phyloP scores from a whole-genome alignment of 345 rosid genomes.

The Gynandropsis gynandra region DNA sequence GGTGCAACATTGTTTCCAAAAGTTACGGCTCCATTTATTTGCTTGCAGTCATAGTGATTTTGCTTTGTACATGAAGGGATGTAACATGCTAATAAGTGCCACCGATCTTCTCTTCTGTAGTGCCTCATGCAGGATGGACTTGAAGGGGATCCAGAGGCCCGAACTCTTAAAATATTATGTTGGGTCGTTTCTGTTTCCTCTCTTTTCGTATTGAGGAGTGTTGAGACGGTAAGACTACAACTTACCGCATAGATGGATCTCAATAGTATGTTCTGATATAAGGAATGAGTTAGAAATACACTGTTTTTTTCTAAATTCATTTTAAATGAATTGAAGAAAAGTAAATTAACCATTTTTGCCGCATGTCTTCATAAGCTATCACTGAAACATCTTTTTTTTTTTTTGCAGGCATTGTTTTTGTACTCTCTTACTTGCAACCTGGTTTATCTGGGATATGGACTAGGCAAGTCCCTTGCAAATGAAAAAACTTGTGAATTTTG shows the following conservation, averaged over 20 bases:
- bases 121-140: slow-evolving; percentile 53
- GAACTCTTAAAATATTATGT: slow-evolving; percentile 49
- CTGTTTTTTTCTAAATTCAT: too few relatives aligned
- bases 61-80: background rate
- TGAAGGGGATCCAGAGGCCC: slow-evolving; percentile 52
- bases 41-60: background rate
- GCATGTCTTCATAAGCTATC: too few relatives aligned
- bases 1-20: background rate
- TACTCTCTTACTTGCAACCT: slow-evolving; percentile 49
- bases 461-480: slow-evolving; percentile 25
- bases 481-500: background rate
- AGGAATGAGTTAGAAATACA: background rate
- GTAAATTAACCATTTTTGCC: too few relatives aligned
- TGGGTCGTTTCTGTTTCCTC: slow-evolving; percentile 43
- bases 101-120: slow-evolving; percentile 17
- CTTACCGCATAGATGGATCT: background rate
- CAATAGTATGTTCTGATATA: background rate
- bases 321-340: too few relatives aligned
- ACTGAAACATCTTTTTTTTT: too few relatives aligned
- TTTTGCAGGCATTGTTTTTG: slow-evolving; percentile 39
- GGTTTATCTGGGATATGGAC: slow-evolving; percentile 36
- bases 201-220: slow-evolving; percentile 43
- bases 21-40: too few relatives aligned
- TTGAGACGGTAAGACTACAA: slow-evolving; percentile 32
- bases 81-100: background rate